phyloP scores from a whole-genome alignment of 805 yeast species.

The Kodamaea nitidulidarum region DNA sequence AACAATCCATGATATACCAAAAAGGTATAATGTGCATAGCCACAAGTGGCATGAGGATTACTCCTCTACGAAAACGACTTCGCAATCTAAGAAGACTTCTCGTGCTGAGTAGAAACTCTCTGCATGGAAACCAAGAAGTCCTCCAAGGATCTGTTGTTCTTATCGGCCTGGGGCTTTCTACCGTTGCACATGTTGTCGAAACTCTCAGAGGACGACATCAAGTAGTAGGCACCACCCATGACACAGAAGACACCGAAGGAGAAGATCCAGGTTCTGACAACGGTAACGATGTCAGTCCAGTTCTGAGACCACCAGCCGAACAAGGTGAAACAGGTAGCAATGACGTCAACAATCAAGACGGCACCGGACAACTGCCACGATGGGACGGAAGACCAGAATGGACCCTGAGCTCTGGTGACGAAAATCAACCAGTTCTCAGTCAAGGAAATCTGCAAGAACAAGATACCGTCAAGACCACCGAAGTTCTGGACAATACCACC shows the following conservation, averaged over 20 bases:
- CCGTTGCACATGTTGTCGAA: slow-evolving; percentile 86
- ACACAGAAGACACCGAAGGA: slow-evolving; percentile 96
- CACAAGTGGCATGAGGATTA: slow-evolving; percentile 3
- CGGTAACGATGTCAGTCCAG: slow-evolving; percentile 94
- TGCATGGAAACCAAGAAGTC: slow-evolving; percentile 83
- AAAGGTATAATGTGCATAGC: slow-evolving; percentile 7
- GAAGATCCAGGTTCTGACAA: slow-evolving; percentile 91
- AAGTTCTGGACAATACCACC: slow-evolving; percentile 96
- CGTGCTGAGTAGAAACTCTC: slow-evolving; percentile 88
- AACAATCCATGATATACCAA: slow-evolving; percentile 8
- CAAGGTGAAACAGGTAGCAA: slow-evolving; percentile 87
- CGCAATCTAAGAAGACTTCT: slow-evolving; percentile 57
- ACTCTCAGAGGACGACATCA: slow-evolving; percentile 77
- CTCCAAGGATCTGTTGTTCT: slow-evolving; percentile 66
- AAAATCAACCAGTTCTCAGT: slow-evolving; percentile 97
- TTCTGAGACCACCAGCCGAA: slow-evolving; percentile 98
- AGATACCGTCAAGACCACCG: slow-evolving; percentile 85
- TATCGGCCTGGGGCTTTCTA: slow-evolving; percentile 56
- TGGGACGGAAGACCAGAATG: slow-evolving; percentile 96
- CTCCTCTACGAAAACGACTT: neutral
- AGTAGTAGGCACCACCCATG: slow-evolving; percentile 94
- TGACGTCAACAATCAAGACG: slow-evolving; percentile 81
- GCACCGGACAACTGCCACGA: slow-evolving; percentile 97
- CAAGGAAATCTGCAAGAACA: slow-evolving; percentile 89
- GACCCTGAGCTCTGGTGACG: slow-evolving; percentile 96